phyloP scores from a whole-genome alignment of 192 early-diverging fungal genomes.

The Phlyctochytrium planicorne region DNA sequence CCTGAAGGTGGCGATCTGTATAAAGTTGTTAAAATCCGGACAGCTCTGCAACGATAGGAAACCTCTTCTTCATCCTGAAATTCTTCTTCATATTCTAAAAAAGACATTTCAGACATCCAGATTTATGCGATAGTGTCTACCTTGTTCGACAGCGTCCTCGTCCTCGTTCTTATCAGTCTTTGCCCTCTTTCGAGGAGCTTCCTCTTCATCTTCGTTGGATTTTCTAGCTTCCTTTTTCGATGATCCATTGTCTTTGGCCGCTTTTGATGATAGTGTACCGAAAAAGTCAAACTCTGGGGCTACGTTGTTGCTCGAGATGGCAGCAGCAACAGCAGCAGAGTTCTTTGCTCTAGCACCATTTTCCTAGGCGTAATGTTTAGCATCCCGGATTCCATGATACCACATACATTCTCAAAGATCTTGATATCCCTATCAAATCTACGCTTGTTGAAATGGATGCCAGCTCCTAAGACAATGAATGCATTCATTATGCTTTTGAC shows the following conservation, averaged over 20 bases:
- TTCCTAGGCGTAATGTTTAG: not conserved
- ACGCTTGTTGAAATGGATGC: slow-evolving; percentile 81
- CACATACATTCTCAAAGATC: slow-evolving; percentile 63
- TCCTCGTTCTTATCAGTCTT: too few relatives aligned
- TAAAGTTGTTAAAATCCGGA: slow-evolving; percentile 3
- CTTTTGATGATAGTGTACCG: too few relatives aligned
- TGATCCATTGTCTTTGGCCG: too few relatives aligned
- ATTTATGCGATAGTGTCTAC: not conserved
- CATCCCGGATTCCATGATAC: not conserved
- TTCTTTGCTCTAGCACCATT: not conserved
- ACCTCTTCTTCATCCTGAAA: slow-evolving; percentile 13
- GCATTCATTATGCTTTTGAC: slow-evolving; percentile 30
- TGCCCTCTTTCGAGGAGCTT: not conserved
- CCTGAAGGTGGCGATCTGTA: slow-evolving; percentile 58
- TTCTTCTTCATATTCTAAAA: slow-evolving; percentile 1
- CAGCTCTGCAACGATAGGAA: too few relatives aligned
- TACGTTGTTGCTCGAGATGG: too few relatives aligned
- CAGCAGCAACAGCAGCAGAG: not conserved
- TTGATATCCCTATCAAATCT: slow-evolving; percentile 77
- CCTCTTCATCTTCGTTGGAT: not conserved
- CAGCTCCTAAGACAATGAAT: slow-evolving; percentile 79
- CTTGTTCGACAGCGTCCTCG: not conserved
- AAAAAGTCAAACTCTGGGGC: too few relatives aligned
- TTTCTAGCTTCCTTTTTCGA: too few relatives aligned
- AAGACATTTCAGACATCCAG: not conserved